These are phyloP conservation scores for Clavulina sp. DNA, from an alignment of 768 basidiomycete genomes.

Conservation along the genomic window DNA sequence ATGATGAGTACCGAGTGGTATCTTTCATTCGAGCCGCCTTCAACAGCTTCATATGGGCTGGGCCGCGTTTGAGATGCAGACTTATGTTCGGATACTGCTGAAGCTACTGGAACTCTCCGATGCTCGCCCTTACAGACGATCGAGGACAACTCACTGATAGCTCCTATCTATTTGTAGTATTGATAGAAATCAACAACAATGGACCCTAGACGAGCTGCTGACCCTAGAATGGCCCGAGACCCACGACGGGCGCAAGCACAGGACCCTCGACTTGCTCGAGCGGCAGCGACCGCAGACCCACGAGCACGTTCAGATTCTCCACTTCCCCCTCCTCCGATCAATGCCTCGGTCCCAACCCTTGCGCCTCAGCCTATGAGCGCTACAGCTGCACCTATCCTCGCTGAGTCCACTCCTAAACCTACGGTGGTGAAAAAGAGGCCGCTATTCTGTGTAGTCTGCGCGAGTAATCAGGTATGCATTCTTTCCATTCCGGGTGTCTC, in stretches of 20 bases:
- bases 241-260: constrained; percentile 63
- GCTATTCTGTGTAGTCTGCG: constrained; percentile 94
- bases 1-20: constrained; percentile 90
- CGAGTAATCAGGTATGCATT: constrained; percentile 80
- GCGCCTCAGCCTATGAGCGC: constrained; percentile 1
- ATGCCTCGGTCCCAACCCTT: constrained; percentile 10
- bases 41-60: constrained; percentile 20
- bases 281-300: constrained; percentile 28
- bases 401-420: constrained; percentile 4
- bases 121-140: background rate
- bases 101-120: constrained; percentile 19
- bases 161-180: background rate
- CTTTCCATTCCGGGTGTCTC: constrained; percentile 4
- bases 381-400: constrained; percentile 6
- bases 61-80: constrained; percentile 50
- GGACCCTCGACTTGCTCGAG: constrained; percentile 59
- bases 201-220: constrained; percentile 30
- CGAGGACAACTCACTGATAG: background rate
- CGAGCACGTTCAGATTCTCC: constrained; percentile 31
- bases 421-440: constrained; percentile 41
- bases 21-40: constrained; percentile 47
- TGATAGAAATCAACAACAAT: constrained; percentile 3
- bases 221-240: constrained; percentile 62
- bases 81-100: constrained; percentile 94
- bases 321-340: constrained; percentile 24